Base-by-base conservation (phyloP, 768 basidiomycete species). In the Fibroporia radiculosa region DNA sequence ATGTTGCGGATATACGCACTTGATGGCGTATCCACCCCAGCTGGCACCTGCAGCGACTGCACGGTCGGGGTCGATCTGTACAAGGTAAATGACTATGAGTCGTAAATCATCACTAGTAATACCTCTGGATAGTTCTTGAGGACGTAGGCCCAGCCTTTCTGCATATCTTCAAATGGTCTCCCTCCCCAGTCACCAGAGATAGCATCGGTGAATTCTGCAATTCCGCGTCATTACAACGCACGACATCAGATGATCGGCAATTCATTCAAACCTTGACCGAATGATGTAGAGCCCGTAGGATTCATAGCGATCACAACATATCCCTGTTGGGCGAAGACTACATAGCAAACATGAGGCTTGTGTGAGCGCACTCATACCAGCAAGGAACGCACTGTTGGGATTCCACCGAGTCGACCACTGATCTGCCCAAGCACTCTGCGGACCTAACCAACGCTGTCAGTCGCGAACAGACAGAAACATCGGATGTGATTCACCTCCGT, bases 341-440 rank as follows among this genome's bases (percentile, higher is more conserved):
- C n/a, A n/a, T n/a, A 6, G 37, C 1, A 38, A 20, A 1, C 28
- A 5, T 14, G 6, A 26, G 22, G 32, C 11, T 1, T 18, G 16
- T 11, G n/a, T 34, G 3, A 20, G 6, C 16, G 19, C 2, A 14
- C 16, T 26, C 16, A 31, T 13, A 7, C 38, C 6, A 16, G 6
- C 41, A 39, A 6, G 16, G 14, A 33, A 14, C 25, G 32, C 45
- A 85, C 85, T 71, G 55, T 91, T 88, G 0, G 83, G 86, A 64
- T 96, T 97, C 93, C 93, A 95, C 43, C 91, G 70, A 23, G 80
- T 93, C 2, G 80, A 84, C 93, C 93, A 97, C 34, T 78, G 72
- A 57, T 96, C 93, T 52, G 82, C 80, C 93, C 92, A 96, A 38
- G 85, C 88, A 23, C 81, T 72, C 58, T 90, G 83, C 4, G 86